Conservation (phyloP, 208 protist genomes). For the Acanthamoeba triangularis region DNA sequence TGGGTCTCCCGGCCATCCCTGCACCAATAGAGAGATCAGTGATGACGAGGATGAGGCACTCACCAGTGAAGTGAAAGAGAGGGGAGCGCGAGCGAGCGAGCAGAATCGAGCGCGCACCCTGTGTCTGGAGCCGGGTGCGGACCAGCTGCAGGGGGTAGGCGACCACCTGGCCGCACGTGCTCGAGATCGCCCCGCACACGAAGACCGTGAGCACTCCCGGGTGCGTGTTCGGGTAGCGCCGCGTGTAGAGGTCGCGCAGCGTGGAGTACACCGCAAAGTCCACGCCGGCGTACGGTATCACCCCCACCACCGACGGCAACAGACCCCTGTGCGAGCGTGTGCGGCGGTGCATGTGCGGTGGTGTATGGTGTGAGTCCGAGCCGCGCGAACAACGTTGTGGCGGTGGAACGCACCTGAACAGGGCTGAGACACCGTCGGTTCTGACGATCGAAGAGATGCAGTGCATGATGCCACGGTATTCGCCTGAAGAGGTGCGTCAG, state of each 20-base stretch:
- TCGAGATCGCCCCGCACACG: slow-evolving; percentile 66
- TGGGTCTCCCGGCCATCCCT: slow-evolving; percentile 61
- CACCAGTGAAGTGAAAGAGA: neutral
- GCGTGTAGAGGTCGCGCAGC: slow-evolving; percentile 44
- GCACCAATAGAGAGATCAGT: too few relatives aligned
- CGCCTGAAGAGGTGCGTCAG: neutral
- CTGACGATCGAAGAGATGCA: slow-evolving; percentile 24
- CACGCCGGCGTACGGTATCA: slow-evolving; percentile 75
- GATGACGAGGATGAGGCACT: neutral
- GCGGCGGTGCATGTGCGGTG: neutral
- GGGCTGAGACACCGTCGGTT: neutral
- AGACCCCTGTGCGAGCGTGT: slow-evolving; percentile 5
- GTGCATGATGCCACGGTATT: slow-evolving; percentile 71
- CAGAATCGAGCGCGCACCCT: neutral
- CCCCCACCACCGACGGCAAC: slow-evolving; percentile 63
- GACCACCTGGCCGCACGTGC: slow-evolving; percentile 72
- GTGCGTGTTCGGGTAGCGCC: slow-evolving; percentile 14
- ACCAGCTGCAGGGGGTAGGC: slow-evolving; percentile 75
- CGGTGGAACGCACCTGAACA: neutral
- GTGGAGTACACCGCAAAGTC: slow-evolving; percentile 77
- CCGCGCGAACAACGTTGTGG: too few relatives aligned
- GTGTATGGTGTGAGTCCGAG: too few relatives aligned
- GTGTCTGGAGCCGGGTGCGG: slow-evolving; percentile 64
- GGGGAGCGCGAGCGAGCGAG: neutral
- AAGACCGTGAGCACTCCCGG: slow-evolving; percentile 69